These are phyloP conservation scores for Penicillium simplicissimum DNA, from an alignment of 495 filamentous ascomycete genomes.

Conservation along the genomic window DNA sequence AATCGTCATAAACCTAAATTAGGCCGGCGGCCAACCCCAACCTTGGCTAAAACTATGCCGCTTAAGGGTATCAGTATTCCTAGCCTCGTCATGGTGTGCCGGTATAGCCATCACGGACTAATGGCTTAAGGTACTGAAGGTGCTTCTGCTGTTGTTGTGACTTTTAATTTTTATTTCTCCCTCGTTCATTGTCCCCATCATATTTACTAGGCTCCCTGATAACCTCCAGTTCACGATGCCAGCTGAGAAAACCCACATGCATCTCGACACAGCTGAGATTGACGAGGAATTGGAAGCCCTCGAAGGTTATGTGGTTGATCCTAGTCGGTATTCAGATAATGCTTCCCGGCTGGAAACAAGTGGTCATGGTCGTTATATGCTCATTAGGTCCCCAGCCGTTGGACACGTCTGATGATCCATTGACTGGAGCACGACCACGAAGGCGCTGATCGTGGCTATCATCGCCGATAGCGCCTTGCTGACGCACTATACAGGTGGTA, in stretches of 20 bases:
- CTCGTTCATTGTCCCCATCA: background rate
- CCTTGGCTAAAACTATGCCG: background rate
- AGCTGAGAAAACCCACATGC: background rate
- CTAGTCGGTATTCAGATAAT: slow-evolving; percentile 19
- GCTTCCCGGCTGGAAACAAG: slow-evolving; percentile 17
- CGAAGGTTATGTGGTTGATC: slow-evolving; percentile 19
- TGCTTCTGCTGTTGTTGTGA: background rate
- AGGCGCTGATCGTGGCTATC: slow-evolving; percentile 10
- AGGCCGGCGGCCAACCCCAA: too few relatives aligned
- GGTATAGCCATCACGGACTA: background rate
- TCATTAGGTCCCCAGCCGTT: slow-evolving; percentile 20
- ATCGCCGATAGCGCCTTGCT: slow-evolving; percentile 18
- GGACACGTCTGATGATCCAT: slow-evolving; percentile 13
- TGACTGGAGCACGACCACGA: slow-evolving; percentile 12
- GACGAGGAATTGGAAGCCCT: slow-evolving; percentile 20
- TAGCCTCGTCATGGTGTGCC: background rate
- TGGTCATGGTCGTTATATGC: slow-evolving; percentile 11
- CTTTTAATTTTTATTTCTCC: background rate
- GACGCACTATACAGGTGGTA: slow-evolving; percentile 17
- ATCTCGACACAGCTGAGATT: slow-evolving; percentile 1
- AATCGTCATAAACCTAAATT: too few relatives aligned
- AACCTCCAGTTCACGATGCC: background rate
- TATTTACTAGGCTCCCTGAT: background rate
- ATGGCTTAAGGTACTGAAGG: background rate
- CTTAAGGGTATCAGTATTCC: background rate